Base-by-base conservation (phyloP, 345 rosid species). In the Chamaenerion angustifolium region DNA sequence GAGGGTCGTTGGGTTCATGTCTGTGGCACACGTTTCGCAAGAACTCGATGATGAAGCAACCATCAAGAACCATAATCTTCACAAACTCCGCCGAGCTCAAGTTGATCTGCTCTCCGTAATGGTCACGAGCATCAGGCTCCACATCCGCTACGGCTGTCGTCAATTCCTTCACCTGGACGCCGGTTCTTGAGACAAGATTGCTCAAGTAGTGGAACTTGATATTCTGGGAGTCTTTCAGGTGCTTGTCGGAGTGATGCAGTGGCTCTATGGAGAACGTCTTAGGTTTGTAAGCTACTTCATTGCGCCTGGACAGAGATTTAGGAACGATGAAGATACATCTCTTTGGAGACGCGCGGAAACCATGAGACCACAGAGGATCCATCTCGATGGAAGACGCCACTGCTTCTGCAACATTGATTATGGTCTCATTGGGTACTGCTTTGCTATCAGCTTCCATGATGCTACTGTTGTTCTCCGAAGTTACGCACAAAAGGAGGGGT, bases 21-120 rank as follows among this genome's bases (percentile, higher is more conserved):
- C 13, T 21, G 2, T 0, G 4, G 13, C 43, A 27, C 15, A 51
- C 13, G 16, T 52, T 57, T 0, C 59, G 56, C 11, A 65, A 46
- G 5, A 59, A 27, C 54, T 65, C 64, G 4, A 65, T 11, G 5
- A 65, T 31, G 23, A 65, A 59, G n/a, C n/a, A n/a, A n/a, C n/a
- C n/a, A n/a, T n/a, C n/a, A n/a, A n/a, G n/a, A n/a, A n/a, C n/a
- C n/a, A 59, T 10, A 1, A 52, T 49, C 14, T 50, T 18, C 6
- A 55, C 57, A 4, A 64, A 49, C 41, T 18, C 48, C 11, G 3
- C 16, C 3, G n/a, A 42, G 4, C 15, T 40, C 10, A 6, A 10
- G 6, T 17, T 40, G 0, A 53, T 8, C 15, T 54, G 17, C 8
- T 48, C 64, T 13, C 60, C 61, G n/a, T 65, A 65, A 44, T 53